Evolutionary conservation across 495 filamentous ascomycete genomes (phyloP).

Genomic region (Oleoguttula mirabilis): DNA sequence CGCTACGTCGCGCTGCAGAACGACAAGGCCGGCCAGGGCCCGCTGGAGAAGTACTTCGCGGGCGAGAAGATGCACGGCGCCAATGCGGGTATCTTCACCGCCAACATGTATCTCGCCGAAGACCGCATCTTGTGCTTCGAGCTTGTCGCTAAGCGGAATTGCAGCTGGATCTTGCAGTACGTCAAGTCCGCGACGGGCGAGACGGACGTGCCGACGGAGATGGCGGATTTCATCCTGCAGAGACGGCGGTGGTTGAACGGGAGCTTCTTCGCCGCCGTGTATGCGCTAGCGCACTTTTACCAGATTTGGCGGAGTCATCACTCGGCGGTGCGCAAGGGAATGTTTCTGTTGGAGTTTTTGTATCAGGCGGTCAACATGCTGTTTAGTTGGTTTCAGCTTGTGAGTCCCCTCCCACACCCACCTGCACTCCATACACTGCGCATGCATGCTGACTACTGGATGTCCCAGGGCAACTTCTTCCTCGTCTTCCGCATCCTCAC

Average conservation of each 20-base stretch:
- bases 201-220: conserved; percentile 92
- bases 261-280: conserved; percentile 95
- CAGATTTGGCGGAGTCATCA: conserved; percentile 90
- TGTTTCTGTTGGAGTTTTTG: conserved; percentile 81
- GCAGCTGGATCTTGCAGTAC: conserved; percentile 92
- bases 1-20: conserved; percentile 90
- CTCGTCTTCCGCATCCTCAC: conserved; percentile 97
- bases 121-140: conserved; percentile 99
- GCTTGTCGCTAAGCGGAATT: conserved; percentile 92
- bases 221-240: conserved; percentile 92
- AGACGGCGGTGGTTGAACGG: conserved; percentile 97
- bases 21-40: conserved; percentile 84
- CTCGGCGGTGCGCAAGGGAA: conserved; percentile 71
- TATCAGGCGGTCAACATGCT: conserved; percentile 95
- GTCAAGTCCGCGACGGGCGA: conserved; percentile 94
- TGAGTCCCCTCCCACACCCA: conserved; percentile 23
- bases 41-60: conserved; percentile 91
- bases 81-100: conserved; percentile 93
- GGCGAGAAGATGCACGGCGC: conserved; percentile 96
- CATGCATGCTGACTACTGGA: too few species aligned
- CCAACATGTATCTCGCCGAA: conserved; percentile 99
- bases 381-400: conserved; percentile 97
- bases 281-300: conserved; percentile 86
- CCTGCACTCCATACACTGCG: neutral
- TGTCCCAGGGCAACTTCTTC: conserved; percentile 87